A percentile compares a stretch with the other conserved stretches of the same genome.
Conservation (phyloP, 352 stramenopile species). For the Globisporangium heterothallicum region DNA sequence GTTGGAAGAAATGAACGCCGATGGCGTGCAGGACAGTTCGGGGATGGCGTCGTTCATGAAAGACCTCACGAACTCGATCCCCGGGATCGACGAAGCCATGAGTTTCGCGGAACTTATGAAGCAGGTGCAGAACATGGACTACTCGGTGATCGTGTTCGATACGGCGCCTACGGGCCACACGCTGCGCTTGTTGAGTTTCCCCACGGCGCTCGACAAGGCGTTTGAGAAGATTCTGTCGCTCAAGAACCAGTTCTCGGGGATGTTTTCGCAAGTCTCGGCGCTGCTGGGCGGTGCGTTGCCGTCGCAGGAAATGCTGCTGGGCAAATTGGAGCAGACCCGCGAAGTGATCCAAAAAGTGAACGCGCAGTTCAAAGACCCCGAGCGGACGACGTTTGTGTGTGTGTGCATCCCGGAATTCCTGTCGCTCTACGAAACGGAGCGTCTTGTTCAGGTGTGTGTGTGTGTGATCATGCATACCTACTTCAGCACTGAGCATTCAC, state of each 20-base stretch:
- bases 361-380: conserved; percentile 97
- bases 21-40: conserved; percentile 81
- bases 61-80: conserved; percentile 96
- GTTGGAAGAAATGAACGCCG: conserved; percentile 79
- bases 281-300: conserved; percentile 68
- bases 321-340: conserved; percentile 94
- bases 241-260: conserved; percentile 88
- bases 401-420: conserved; percentile 99
- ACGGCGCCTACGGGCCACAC: conserved; percentile 98
- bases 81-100: conserved; percentile 99
- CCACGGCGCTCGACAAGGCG: conserved; percentile 97
- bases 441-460: conserved; percentile 83
- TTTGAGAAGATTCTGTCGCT: conserved; percentile 98
- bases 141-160: conserved; percentile 98
- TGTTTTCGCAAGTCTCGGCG: conserved; percentile 83
- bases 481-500: no score
- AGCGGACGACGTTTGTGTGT: conserved; percentile 98
- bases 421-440: conserved; percentile 99
- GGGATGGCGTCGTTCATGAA: conserved; percentile 94
- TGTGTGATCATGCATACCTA: no score
- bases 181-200: conserved; percentile 95
- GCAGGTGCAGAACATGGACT: conserved; percentile 96
- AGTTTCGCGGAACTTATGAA: conserved; percentile 99
- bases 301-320: conserved; percentile 93
- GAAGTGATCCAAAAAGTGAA: conserved; percentile 99